These are phyloP conservation scores for Boletus sp. DNA, from an alignment of 768 basidiomycete genomes.

Conservation along the genomic window DNA sequence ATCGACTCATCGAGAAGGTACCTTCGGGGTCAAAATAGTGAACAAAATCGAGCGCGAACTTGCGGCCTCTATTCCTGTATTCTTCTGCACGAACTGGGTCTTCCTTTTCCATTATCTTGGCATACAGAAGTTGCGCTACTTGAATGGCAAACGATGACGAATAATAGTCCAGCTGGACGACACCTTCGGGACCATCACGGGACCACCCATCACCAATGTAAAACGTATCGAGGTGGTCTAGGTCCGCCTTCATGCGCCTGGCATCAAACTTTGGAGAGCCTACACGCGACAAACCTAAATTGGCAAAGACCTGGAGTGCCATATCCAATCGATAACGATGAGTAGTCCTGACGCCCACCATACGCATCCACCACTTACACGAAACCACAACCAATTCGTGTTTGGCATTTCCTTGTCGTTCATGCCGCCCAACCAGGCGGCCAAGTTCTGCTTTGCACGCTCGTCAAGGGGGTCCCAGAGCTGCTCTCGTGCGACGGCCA, in stretches of 20 bases:
- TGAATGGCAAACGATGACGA: background rate
- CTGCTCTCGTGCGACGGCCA: background rate
- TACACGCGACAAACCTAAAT: background rate
- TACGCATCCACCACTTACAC: background rate
- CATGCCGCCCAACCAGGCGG: background rate
- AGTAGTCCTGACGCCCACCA: background rate
- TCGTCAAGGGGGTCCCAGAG: background rate
- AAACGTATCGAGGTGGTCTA: background rate
- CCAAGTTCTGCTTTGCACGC: background rate
- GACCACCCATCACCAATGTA: background rate
- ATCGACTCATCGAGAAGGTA: background rate
- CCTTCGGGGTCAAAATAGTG: background rate
- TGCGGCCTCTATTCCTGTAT: background rate
- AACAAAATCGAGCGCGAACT: background rate
- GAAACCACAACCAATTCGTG: background rate
- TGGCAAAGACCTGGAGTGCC: background rate
- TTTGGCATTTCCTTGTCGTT: background rate
- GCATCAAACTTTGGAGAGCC: background rate
- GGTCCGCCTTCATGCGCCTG: background rate
- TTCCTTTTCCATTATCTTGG: background rate
- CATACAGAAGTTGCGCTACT: background rate
- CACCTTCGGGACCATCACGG: background rate
- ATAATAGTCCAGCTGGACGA: background rate
- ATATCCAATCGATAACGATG: background rate
- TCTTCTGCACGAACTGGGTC: background rate